Conservation (phyloP, 345 rosid genomes). For the Anastatica hierochuntica region DNA sequence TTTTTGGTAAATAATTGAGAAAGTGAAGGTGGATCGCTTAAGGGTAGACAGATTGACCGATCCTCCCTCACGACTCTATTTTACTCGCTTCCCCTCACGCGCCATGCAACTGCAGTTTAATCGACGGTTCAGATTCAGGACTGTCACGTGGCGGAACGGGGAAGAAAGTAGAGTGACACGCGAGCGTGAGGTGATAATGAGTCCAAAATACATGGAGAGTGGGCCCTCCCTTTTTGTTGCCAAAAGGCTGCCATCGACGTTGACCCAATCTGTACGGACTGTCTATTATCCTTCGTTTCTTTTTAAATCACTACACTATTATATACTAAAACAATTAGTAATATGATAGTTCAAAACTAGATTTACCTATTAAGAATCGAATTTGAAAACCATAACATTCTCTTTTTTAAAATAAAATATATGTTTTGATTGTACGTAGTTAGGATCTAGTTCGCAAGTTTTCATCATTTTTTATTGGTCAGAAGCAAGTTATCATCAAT, state of each 20-base stretch:
- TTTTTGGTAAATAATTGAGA: not conserved
- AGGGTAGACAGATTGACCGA: conserved; percentile 24
- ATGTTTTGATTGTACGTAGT: too few species aligned
- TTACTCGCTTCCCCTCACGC: not conserved
- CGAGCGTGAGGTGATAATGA: not conserved
- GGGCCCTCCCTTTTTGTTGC: conserved; percentile 3
- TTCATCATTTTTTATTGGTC: too few species aligned
- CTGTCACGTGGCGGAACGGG: not conserved
- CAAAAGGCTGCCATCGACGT: conserved; percentile 28
- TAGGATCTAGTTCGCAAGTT: too few species aligned
- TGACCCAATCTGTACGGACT: conserved; percentile 24
- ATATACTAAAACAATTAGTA: too few species aligned
- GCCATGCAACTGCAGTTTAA: not conserved
- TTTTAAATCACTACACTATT: too few species aligned
- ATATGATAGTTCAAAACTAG: not conserved
- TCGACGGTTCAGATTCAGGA: not conserved
- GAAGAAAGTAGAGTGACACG: conserved; percentile 1
- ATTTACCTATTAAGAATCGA: not conserved
- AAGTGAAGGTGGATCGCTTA: conserved; percentile 14
- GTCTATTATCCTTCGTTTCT: not conserved
- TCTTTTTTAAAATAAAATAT: too few species aligned
- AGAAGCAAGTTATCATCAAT: too few species aligned
- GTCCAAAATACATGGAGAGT: conserved; percentile 5
- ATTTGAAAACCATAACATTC: too few species aligned
- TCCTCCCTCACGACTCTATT: conserved; percentile 6